Evolutionary conservation across 352 stramenopile species (phyloP).

Genomic region (Phytophthora capsici): DNA sequence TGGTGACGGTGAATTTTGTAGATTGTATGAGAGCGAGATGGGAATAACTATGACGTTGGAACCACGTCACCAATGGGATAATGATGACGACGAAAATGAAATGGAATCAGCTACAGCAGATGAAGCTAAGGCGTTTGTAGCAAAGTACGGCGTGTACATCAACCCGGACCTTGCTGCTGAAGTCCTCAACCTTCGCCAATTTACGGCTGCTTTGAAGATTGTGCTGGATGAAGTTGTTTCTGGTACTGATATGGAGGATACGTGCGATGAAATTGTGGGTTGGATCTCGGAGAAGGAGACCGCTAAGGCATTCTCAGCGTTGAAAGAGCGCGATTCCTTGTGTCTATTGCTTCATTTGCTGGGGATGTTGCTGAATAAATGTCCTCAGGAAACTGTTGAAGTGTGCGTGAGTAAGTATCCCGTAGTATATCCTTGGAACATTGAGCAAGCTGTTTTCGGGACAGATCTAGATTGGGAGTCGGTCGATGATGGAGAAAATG

Average conservation of each 20-base stretch:
- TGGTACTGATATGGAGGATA: constrained; percentile 78
- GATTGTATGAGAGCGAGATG: constrained; percentile 75
- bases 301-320: constrained; percentile 45
- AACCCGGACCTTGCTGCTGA: constrained; percentile 84
- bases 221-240: constrained; percentile 83
- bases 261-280: constrained; percentile 80
- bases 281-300: constrained; percentile 76
- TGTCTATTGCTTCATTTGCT: constrained; percentile 81
- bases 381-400: constrained; percentile 68
- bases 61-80: constrained; percentile 38
- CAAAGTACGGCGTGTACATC: constrained; percentile 86
- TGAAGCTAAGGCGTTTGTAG: constrained; percentile 77
- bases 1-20: constrained; percentile 25
- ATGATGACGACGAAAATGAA: constrained; percentile 4
- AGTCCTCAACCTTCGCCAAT: constrained; percentile 75
- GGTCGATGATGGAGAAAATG: constrained; percentile 30
- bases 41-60: constrained; percentile 57
- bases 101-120: constrained; percentile 27
- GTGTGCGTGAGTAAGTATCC: constrained; percentile 78
- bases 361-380: constrained; percentile 86
- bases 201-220: constrained; percentile 66
- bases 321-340: constrained; percentile 68
- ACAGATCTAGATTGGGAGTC: constrained; percentile 48
- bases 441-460: constrained; percentile 82
- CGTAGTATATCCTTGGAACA: constrained; percentile 79